Evolutionary conservation across 2,329 filamentous ascomycete species (phyloP).

Genomic region (Grosmannia clavigera): DNA sequence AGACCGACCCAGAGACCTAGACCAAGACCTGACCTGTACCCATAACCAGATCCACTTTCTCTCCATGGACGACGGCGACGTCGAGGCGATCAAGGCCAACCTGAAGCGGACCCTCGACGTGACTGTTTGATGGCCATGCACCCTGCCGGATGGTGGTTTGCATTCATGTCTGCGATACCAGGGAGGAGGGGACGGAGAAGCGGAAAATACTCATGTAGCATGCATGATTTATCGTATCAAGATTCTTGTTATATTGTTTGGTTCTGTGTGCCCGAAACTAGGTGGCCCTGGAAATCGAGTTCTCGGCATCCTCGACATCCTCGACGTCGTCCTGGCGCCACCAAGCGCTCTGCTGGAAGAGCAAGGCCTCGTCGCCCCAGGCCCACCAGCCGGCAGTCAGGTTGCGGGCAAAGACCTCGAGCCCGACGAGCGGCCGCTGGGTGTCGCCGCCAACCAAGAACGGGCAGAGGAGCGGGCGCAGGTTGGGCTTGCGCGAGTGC

Average conservation of each 20-base stretch:
- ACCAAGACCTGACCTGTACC: neutral
- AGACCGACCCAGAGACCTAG: neutral
- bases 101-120: conserved; percentile 37
- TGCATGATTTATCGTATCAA: neutral
- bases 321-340: conserved; percentile 1
- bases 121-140: neutral
- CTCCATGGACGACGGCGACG: conserved; percentile 45
- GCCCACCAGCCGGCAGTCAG: conserved; percentile 65
- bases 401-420: conserved; percentile 70
- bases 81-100: conserved; percentile 46
- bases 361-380: conserved; percentile 64
- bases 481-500: conserved; percentile 67
- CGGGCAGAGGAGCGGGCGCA: conserved; percentile 45
- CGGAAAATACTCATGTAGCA: neutral
- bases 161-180: too few species aligned
- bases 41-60: conserved; percentile 49
- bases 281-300: too few species aligned
- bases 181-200: neutral
- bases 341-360: conserved; percentile 43
- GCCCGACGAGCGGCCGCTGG: conserved; percentile 26
- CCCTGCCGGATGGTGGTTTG: too few species aligned
- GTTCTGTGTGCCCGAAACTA: too few species aligned
- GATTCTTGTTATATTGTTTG: too few species aligned
- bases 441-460: conserved; percentile 12
- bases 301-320: too few species aligned